A percentile compares a stretch with the other conserved stretches of the same genome.
These are phyloP conservation scores for Cymodocea nodosa DNA, from an alignment of 116 monocot genomes.

Conservation along the genomic window DNA sequence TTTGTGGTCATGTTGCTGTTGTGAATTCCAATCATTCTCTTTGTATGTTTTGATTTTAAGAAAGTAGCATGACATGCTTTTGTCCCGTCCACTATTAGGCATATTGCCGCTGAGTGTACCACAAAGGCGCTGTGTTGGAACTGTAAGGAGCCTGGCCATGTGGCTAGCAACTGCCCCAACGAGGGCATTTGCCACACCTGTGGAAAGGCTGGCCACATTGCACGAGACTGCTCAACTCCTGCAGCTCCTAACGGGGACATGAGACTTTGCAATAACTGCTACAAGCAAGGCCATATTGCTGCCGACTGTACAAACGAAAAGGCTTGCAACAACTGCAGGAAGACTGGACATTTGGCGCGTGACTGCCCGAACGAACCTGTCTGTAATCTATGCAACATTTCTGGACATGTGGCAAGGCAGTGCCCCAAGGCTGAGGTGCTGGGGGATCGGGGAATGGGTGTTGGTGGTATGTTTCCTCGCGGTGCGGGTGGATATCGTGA, in stretches of 20 bases:
- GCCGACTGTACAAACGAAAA: slow-evolving; percentile 84
- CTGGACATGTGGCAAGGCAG: slow-evolving; percentile 65
- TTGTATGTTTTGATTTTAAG: too few species aligned
- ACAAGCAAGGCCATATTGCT: slow-evolving; percentile 80
- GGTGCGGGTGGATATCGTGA: slow-evolving; percentile 32
- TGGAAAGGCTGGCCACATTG: slow-evolving; percentile 75
- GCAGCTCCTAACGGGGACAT: slow-evolving; percentile 49
- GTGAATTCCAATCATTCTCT: too few species aligned
- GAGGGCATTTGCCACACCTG: slow-evolving; percentile 93
- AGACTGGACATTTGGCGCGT: slow-evolving; percentile 75
- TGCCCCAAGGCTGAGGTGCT: slow-evolving; percentile 70
- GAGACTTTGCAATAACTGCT: slow-evolving; percentile 92
- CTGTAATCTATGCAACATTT: slow-evolving; percentile 79
- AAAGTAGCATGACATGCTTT: neutral
- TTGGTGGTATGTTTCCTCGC: slow-evolving; percentile 10
- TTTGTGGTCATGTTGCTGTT: too few species aligned
- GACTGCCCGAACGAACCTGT: slow-evolving; percentile 89
- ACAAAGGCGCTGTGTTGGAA: slow-evolving; percentile 81
- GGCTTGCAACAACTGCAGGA: slow-evolving; percentile 95
- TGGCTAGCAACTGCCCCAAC: slow-evolving; percentile 79
- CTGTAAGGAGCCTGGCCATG: slow-evolving; percentile 88
- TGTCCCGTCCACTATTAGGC: slow-evolving; percentile 23
- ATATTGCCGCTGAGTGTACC: slow-evolving; percentile 75
- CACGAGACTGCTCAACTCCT: slow-evolving; percentile 51
- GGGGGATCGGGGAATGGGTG: slow-evolving; percentile 20